Evolutionary conservation across 2,329 filamentous ascomycete genomes (phyloP), one percentile per base, ranked within the genome.

Genomic region (Cladosporium sp.): DNA sequence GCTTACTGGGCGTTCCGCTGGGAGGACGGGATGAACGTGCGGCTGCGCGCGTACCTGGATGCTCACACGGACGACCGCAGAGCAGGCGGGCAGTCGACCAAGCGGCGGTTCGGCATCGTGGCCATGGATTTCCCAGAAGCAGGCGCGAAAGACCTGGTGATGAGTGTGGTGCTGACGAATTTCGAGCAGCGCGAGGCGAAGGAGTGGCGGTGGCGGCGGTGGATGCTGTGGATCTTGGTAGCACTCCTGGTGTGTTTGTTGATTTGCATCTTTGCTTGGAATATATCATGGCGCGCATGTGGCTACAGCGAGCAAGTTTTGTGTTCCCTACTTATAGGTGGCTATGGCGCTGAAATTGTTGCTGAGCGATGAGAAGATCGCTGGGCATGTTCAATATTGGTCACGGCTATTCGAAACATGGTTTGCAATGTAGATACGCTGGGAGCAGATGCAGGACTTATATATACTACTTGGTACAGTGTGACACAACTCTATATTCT

Each of bases 1-100:
- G 81, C 78, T 0, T 80, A 79, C 69, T 79, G 75, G 68, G 71
- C 72, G 44, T 78, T 80, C 59, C 72, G 73, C 40, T 83, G 80
- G 78, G 77, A 81, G 35, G 72, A 75, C 21, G 81, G 81, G 21
- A 80, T 83, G 71, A 83, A 83, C 66, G 72, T 75, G 3, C 69
- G 75, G 8, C 71, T 80, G 5, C 70, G 74, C n/a, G 75, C 72
- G 5, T 80, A 74, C 31, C 57, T 76, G 57, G 61, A 53, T n/a
- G 33, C 59, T 12, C 59, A 62, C 29, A 23, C 46, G 21, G 60
- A 62, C 5, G 60, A 62, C 66, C 14, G 37, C 37, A 23, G 23
- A 12, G 23, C 35, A 21, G 29, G 16, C 14, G 18, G 31, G 16
- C n/a, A 31, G 28, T 68, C 72, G 53, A 72, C 68, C 5, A 73